Evolutionary conservation across 768 basidiomycete species (phyloP), one percentile per base, ranked within the genome.

Genomic region (Sutorius australiensis): DNA sequence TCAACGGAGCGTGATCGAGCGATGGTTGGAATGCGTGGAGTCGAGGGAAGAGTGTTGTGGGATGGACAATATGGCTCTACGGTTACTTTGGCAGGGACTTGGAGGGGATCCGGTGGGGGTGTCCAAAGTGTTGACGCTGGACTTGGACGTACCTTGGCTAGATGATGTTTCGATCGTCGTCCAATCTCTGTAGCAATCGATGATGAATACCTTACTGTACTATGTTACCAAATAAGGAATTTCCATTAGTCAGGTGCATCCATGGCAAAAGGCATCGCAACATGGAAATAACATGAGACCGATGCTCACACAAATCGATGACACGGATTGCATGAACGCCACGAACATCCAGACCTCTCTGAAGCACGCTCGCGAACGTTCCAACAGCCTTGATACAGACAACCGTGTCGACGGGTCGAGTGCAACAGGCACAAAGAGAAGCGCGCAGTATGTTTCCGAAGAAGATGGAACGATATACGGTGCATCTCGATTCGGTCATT

Each of bases 401-500:
- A 19, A n/a, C 53, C 13, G 16, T 28, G 12, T 27, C 53, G 48
- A 56, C 46, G 19, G 19, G 7, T 46, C 54, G 27, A 45, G 17
- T 39, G 16, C 55, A 27, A 39, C 56, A 19, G 39, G 42, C 21
- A 57, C 57, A 5, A 65, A 61, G 46, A 46, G 65, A 52, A 67
- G 64, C 31, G 42, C 32, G 10, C 56, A 58, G 16, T 3, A 58
- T 14, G 32, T 45, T 14, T 41, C 55, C 2, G 67, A 70, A 30
- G 67, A 68, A 13, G 72, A 77, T 46, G 71, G 75, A 10, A 74
- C 77, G 21, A 77, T 81, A 9, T 97, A 95, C 65, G 90, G 87
- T 0, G 81, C 88, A 3, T 81, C 87, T 30, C 80, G 75, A 33
- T 98, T 95, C 66, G 93, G 91, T 13, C 82, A 81, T 1, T 91